Evolutionary conservation across 2,329 filamentous ascomycete genomes (phyloP), one percentile per base, ranked within the genome.

Genomic region (Diaporthe aspalathi): DNA sequence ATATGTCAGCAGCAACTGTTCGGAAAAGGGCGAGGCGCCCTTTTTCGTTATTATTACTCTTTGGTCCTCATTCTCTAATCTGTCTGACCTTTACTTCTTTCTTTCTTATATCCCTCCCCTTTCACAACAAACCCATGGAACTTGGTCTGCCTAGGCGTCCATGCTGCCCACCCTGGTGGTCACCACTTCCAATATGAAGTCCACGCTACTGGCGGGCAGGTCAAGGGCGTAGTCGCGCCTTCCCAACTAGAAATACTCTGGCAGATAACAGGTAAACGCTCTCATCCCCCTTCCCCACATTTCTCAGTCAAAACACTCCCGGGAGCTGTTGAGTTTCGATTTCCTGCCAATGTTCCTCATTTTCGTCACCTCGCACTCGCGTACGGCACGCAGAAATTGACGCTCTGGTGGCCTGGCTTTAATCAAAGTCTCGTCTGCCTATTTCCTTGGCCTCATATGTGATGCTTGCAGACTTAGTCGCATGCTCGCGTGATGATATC

Each of bases 1-100:
- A 63, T 63, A 63, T 63, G 60, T 63, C 45, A 63, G 60, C 60
- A 63, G 20, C 60, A 35, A 22, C 20, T 22, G 43, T 24, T 35
- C 60, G 43, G 24, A 49, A n/a, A n/a, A 35, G 29, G 27, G 60
- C 60, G 60, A 35, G 60, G 24, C n/a, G 2, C 1, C 6, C 16
- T 16, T 16, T 22, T 45, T n/a, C n/a, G 7, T 24, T 63, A 11
- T 6, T 35, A 38, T 38, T 24, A 17, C 20, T 16, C 27, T 9
- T 24, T 22, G 2, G 24, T 32, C 5, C 29, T 63, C 43, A 17
- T 14, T 12, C 32, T 22, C 6, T 38, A 1, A 12, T 20, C 7
- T 8, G 20, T 24, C 11, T 47, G 38, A 14, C 12, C 20, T 63
- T 47, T n/a, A 12, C 1, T 20, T 63, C 5, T 17, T 17, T 24